A percentile compares a stretch with the other conserved stretches of the same genome.
These are phyloP conservation scores for Neospermospora avenae DNA, from an alignment of 2,329 filamentous ascomycete genomes.

Conservation along the genomic window DNA sequence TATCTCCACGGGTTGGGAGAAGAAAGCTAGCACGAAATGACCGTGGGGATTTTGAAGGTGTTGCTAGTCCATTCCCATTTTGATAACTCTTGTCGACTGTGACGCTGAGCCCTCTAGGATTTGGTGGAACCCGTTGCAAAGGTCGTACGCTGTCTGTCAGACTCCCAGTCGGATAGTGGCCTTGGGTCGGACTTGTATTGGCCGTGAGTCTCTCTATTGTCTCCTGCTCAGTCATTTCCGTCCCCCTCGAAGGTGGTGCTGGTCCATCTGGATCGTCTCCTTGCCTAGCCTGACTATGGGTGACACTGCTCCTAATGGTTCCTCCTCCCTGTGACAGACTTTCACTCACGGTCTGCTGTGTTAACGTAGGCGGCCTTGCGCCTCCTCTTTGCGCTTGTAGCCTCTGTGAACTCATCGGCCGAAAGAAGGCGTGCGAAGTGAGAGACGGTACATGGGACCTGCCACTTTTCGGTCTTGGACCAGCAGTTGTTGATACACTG, in stretches of 20 bases:
- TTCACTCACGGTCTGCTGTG: constrained; percentile 35
- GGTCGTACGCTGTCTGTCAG: constrained; percentile 77
- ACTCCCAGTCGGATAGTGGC: constrained; percentile 56
- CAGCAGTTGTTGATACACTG: constrained; percentile 42
- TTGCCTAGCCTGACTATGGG: constrained; percentile 44
- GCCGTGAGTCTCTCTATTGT: constrained; percentile 67
- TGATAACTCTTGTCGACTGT: constrained; percentile 61
- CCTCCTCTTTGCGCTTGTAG: constrained; percentile 82
- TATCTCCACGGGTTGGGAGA: constrained; percentile 55
- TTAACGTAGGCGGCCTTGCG: constrained; percentile 42
- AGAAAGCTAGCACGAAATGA: constrained; percentile 77
- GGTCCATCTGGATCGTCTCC: constrained; percentile 50
- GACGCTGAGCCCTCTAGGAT: constrained; percentile 46
- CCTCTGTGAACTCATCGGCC: constrained; percentile 93
- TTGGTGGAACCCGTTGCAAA: constrained; percentile 43
- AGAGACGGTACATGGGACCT: constrained; percentile 87
- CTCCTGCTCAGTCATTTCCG: constrained; percentile 74
- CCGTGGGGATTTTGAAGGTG: constrained; percentile 66
- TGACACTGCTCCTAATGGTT: constrained; percentile 52
- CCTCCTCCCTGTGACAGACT: constrained; percentile 45
- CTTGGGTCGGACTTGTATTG: constrained; percentile 69
- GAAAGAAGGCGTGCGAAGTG: constrained; percentile 87
- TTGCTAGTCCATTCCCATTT: constrained; percentile 49
- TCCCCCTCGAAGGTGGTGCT: constrained; percentile 71
- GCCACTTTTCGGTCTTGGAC: constrained; percentile 62